Evolutionary conservation across 257 asterid genomes (phyloP), one percentile per base, ranked within the genome.

Genomic region (Nicotiana undulata): DNA sequence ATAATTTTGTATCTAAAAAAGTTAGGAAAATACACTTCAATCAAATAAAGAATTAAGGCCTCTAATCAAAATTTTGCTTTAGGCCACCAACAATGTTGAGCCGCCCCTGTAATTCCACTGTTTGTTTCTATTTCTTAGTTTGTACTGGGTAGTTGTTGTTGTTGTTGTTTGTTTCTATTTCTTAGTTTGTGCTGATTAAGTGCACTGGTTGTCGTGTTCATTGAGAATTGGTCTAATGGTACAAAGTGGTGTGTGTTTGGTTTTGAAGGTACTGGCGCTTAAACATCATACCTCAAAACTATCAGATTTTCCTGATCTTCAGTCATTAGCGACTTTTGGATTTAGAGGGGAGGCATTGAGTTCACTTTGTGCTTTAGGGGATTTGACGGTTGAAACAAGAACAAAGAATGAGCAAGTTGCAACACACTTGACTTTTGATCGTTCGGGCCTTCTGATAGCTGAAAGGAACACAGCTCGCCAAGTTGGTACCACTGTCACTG

Each of bases 291-390:
- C 99, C 24, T 96, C 98, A 20, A 95, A 95, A 87, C 89, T 95
- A 83, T 81, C 89, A 79, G 97, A 90, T 81, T 91, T 95, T 85
- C 91, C 90, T 3, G 99, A 93, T 87, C 98, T 95, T 85, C 95
- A 90, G 81, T 88, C 92, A 18, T 79, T 93, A 61, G 85, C 93
- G 5, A 95, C 99, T 34, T 95, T 91, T 81, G 99, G 99, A 31
- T 95, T 95, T 85, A 92, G 99, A 75, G 99, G 99, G 81, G 99
- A 95, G 86, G 99, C 99, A n/a, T 87, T 95, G 96, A 95, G 99
- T 81, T 91, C 99, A 20, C 86, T 95, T 9, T 95, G 99, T 80
- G 85, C 91, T 40, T 79, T 95, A 75, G 99, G 97, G 82, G 97
- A 93, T 63, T 84, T 95, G 80, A 89, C 94, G 0, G 97, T 95